Base-by-base conservation (phyloP, 2,329 filamentous ascomycete species). In the Elsinoe fawcettii region DNA sequence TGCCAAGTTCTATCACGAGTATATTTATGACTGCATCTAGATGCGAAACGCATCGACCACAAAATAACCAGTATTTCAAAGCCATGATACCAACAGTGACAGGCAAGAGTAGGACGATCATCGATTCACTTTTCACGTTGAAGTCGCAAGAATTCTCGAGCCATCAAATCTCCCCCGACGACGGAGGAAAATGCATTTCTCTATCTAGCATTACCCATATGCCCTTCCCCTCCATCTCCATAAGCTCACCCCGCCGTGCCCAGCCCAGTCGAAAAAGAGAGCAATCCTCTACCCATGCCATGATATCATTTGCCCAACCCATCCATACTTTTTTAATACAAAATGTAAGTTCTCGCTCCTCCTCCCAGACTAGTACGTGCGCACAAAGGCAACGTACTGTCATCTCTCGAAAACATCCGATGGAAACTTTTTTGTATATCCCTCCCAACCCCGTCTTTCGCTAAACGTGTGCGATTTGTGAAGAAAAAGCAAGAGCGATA, bases 371-470 rank as follows among this genome's bases (percentile, higher is more conserved):
- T n/a, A 12, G 12, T 9, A 23, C 20, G 20, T 25, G 20, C 41
- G 16, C 41, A 14, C 2, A 14, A 8, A 18, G 2, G 3, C 27
- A 30, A 30, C 41, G 18, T 23, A 18, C 22, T 23, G 5, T 20
- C 41, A 25, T 14, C 20, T 12, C 20, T 46, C 25, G 16, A 39
- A 27, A 14, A 53, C 9, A 36, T n/a, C 2, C 44, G 41, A 27
- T 14, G 18, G 23, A 39, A 37, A 53, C 49, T 53, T 53, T 51
- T 53, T 53, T 53, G 49, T 53, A 18, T 53, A 25, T 37, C 32
- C 49, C 11, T 9, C 5, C 41, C 18, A 46, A 9, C 23, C 23
- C 41, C 41, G 41, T 46, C 41, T 46, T 46, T 46, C 41, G 41
- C 41, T 46, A 25, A 9, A 46, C 25, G 4, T 46, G 9, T 46